These are phyloP conservation scores for Blepharisma stoltei DNA, from an alignment of 73 alveolate genomes.

Conservation along the genomic window DNA sequence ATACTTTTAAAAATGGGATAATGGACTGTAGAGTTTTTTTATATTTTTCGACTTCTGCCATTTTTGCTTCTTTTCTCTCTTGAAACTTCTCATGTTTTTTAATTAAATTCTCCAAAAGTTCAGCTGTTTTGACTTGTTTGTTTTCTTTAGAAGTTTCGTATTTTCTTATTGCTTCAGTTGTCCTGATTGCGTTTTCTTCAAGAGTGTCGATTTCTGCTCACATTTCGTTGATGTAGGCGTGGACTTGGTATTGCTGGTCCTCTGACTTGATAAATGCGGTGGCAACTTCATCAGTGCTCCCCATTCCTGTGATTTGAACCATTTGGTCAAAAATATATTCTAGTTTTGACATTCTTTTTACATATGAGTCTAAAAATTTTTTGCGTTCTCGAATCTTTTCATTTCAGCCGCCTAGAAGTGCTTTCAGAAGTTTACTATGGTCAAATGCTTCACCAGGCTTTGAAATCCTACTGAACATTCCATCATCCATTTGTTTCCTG, in stretches of 20 bases:
- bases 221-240: slow-evolving; percentile 63
- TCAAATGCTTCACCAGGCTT: slow-evolving; percentile 40
- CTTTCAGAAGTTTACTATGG: neutral
- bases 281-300: slow-evolving; percentile 62
- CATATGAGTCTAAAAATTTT: slow-evolving; percentile 53
- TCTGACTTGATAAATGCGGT: slow-evolving; percentile 74
- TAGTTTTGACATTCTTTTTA: slow-evolving; percentile 49
- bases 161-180: neutral
- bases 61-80: too few relatives aligned
- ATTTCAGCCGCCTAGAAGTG: slow-evolving; percentile 35
- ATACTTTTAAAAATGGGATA: too few relatives aligned
- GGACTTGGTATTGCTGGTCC: slow-evolving; percentile 65
- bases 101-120: too few relatives aligned
- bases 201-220: slow-evolving; percentile 60
- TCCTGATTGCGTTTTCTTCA: slow-evolving; percentile 50
- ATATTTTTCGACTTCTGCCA: too few relatives aligned
- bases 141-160: neutral
- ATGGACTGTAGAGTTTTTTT: too few relatives aligned
- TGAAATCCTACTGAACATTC: neutral
- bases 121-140: too few relatives aligned
- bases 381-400: slow-evolving; percentile 63
- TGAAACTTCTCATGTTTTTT: too few relatives aligned
- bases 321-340: slow-evolving; percentile 72
- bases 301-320: slow-evolving; percentile 65
- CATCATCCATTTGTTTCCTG: neutral